Conservation (phyloP, 805 yeast species). For the Suhomyces vadensis region DNA sequence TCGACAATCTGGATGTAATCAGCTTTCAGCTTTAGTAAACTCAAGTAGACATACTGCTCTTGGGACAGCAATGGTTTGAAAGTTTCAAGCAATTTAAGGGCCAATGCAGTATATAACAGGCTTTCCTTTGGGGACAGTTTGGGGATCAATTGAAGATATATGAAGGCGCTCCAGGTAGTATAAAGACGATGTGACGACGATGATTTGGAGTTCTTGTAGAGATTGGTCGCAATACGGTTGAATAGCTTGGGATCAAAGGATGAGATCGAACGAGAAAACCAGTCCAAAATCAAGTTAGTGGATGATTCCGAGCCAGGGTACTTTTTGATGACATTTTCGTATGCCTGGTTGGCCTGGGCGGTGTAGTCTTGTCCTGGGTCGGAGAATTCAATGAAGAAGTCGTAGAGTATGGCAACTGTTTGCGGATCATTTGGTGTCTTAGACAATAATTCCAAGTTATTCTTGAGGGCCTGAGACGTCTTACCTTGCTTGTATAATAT, state of each 20-base stretch:
- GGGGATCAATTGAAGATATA: constrained; percentile 45
- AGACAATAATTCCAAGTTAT: constrained; percentile 26
- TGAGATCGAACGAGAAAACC: constrained; percentile 58
- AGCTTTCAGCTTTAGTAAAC: constrained; percentile 43
- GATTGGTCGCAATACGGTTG: constrained; percentile 52
- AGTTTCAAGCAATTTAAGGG: constrained; percentile 55
- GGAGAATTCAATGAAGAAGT: constrained; percentile 36
- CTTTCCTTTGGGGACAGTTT: constrained; percentile 44
- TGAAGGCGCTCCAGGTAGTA: constrained; percentile 57
- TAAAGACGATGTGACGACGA: constrained; percentile 24
- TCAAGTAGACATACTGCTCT: constrained; percentile 61
- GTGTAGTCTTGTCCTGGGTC: constrained; percentile 9
- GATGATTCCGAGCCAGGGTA: constrained; percentile 45
- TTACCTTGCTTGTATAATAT: constrained; percentile 36
- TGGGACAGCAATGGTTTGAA: constrained; percentile 60
- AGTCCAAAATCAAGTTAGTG: constrained; percentile 47
- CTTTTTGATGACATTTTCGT: constrained; percentile 58
- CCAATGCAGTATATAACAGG: constrained; percentile 59
- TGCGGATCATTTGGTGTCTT: constrained; percentile 56
- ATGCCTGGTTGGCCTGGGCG: constrained; percentile 47
- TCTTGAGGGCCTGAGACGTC: constrained; percentile 31
- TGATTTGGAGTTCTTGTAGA: constrained; percentile 28
- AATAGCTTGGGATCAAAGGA: constrained; percentile 50
- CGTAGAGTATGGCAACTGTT: constrained; percentile 49
- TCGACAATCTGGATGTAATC: constrained; percentile 33